Evolutionary conservation across 495 filamentous ascomycete species (phyloP).

Genomic region (Aspergillus heteromorphus): DNA sequence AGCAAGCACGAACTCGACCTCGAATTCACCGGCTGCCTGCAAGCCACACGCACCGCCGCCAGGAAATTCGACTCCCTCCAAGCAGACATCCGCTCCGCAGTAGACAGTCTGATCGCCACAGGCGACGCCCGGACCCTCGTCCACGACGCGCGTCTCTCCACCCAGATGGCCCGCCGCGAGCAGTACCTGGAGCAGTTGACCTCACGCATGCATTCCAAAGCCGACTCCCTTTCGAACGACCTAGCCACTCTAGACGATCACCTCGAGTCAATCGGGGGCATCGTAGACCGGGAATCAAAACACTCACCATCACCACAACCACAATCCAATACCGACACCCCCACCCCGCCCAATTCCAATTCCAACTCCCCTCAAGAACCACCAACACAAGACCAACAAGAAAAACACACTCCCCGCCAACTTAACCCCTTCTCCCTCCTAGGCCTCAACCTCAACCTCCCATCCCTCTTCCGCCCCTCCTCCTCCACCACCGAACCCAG

Average conservation of each 20-base stretch:
- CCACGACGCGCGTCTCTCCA: conserved; percentile 28
- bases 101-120: conserved; percentile 34
- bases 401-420: no score
- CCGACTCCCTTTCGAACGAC: conserved; percentile 30
- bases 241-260: conserved; percentile 40
- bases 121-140: conserved; percentile 10
- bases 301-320: conserved; percentile 6
- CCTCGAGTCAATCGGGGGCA: conserved; percentile 33
- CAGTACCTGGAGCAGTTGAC: conserved; percentile 37
- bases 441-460: neutral
- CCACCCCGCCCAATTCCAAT: neutral
- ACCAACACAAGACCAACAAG: no score
- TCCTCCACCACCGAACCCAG: conserved; percentile 8
- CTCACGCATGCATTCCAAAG: conserved; percentile 31
- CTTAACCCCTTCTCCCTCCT: neutral
- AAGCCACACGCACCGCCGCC: conserved; percentile 29
- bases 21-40: conserved; percentile 37
- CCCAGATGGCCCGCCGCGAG: conserved; percentile 30
- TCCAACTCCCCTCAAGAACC: neutral
- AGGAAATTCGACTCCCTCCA: conserved; percentile 38
- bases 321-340: neutral
- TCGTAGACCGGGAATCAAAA: conserved; percentile 21
- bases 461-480: conserved; percentile 8
- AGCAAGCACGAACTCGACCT: conserved; percentile 35
- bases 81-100: conserved; percentile 36